Percentiles rank a stretch among this genome's conserved stretches.
Evolutionary conservation across 2,329 filamentous ascomycete species (phyloP).

Genomic region (Venturia oleaginea): DNA sequence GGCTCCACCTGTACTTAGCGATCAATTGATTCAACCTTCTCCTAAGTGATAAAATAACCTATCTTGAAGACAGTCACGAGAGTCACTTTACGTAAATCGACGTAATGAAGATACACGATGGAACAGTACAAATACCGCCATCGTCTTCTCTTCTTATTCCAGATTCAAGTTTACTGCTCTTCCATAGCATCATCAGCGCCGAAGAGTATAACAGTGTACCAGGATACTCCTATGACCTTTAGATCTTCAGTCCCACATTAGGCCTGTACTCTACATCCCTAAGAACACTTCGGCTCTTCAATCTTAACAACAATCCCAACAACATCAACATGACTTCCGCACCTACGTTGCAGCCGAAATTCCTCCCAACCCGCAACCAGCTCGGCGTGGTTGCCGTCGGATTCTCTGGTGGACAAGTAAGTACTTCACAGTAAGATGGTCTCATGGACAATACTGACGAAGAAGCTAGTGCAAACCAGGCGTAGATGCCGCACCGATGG

Average conservation of each 20-base stretch:
- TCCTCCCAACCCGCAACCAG: constrained; percentile 69
- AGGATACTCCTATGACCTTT: neutral
- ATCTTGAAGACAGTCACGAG: neutral
- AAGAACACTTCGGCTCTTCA: neutral
- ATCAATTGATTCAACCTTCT: neutral
- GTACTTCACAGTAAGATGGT: constrained; percentile 20
- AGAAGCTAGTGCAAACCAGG: constrained; percentile 67
- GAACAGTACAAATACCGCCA: neutral
- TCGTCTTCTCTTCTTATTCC: neutral
- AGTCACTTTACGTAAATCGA: neutral
- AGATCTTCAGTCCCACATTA: neutral
- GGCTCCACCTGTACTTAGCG: constrained; percentile 8
- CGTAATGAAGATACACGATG: neutral
- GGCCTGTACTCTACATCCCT: neutral
- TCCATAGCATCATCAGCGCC: neutral
- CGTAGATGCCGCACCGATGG: constrained; percentile 82
- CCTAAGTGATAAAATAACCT: neutral
- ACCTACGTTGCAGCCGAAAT: constrained; percentile 56
- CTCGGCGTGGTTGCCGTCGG: constrained; percentile 90
- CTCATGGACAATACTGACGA: constrained; percentile 12
- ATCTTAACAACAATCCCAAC: neutral
- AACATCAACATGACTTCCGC: constrained; percentile 41
- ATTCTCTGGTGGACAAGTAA: constrained; percentile 92
- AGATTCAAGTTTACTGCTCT: neutral
- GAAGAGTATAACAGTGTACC: neutral